Evolutionary conservation across 177 flowering plant species (phyloP), one percentile per base, ranked within the genome.

Genomic region (Vitis hybrid): DNA sequence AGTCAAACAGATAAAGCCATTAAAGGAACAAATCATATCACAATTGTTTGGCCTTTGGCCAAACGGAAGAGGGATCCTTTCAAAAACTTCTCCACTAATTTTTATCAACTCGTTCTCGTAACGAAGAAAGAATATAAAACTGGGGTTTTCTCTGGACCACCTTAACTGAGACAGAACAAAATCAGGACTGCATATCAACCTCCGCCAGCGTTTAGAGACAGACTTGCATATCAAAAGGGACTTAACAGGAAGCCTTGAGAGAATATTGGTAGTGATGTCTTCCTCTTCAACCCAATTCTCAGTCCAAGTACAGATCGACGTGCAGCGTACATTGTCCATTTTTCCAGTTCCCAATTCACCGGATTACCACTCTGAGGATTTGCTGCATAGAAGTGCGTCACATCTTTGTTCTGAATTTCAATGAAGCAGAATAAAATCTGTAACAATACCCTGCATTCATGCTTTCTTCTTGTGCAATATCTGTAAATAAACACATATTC

Each of bases 1-100:
- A 18, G 55, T 59, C 18, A 53, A 75, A 55, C 73, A 75, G 8
- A 75, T 60, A 61, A 75, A 61, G 16, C 78, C 78, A 55, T 75
- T 62, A 14, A 51, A 53, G 2, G 73, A 70, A 66, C 69, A 59
- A 12, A 65, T 65, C 53, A 66, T 60, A 19, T 6, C 34, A 2
- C 48, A 31, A 10, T 5, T 3, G 26, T 22, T 22, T 22, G 26
- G 26, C 26, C 26, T 15, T 59, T 18, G 10, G 26, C 26, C 31
- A 15, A 19, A 5, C 60, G 68, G 72, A 62, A 68, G 29, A 12
- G 15, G 45, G 7, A 6, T 34, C 45, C 45, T 31, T 2, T 68
- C 29, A 6, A 10, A 19, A 14, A 48, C 2, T n/a, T 18, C 67
- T 3, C 67, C 68, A 26, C 26, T 16, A 7, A 1, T 29, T 10